Evolutionary conservation across 805 yeast species (phyloP).

Genomic region (Yarrowia bubula): DNA sequence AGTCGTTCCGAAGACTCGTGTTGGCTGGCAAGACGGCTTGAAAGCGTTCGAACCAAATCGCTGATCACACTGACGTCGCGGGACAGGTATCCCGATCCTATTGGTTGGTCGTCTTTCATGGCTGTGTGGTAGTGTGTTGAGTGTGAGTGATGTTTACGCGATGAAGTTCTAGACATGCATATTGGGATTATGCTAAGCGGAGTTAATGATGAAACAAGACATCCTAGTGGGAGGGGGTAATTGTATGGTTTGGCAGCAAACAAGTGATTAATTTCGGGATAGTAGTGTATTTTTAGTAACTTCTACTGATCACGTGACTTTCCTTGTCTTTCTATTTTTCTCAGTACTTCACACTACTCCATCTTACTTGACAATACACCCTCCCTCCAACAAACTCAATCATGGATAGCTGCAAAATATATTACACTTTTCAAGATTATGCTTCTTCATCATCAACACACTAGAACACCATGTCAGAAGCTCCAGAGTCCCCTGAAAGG

Average conservation of each 20-base stretch:
- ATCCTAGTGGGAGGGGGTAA: too few species aligned
- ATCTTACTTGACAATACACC: too few species aligned
- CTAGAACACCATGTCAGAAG: background rate
- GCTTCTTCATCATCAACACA: constrained; percentile 12
- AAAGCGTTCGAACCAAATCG: constrained; percentile 9
- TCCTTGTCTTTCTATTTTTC: too few species aligned
- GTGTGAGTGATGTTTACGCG: background rate
- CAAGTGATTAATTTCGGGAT: too few species aligned
- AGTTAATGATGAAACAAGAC: background rate
- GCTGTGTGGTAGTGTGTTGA: background rate
- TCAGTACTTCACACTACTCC: too few species aligned
- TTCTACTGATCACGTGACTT: too few species aligned
- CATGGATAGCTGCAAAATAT: background rate
- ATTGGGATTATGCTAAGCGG: background rate
- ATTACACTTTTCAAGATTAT: background rate
- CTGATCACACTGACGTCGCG: constrained; percentile 11
- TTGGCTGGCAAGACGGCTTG: background rate
- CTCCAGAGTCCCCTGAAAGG: background rate
- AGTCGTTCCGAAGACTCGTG: constrained; percentile 4
- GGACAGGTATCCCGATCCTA: constrained; percentile 19
- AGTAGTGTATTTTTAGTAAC: too few species aligned
- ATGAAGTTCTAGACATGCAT: background rate
- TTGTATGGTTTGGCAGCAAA: too few species aligned
- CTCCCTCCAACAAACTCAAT: background rate
- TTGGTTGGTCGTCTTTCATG: constrained; percentile 19